Percentiles rank a stretch among this genome's conserved stretches.
Evolutionary conservation across 139 green algal genomes (phyloP).

Genomic region (Eudorina sp.): DNA sequence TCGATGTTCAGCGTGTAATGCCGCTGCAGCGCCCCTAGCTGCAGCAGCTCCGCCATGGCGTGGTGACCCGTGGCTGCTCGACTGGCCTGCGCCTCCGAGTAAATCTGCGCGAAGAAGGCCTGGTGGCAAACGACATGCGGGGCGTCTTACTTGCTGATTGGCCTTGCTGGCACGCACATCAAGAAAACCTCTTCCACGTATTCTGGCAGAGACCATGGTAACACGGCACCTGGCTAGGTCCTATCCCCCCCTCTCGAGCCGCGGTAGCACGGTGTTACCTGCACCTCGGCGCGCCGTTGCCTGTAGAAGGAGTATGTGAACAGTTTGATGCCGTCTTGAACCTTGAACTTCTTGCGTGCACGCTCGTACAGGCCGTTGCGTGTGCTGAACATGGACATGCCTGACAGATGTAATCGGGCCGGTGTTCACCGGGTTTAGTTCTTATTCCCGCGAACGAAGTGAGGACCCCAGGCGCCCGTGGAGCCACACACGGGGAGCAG

Average conservation of each 20-base stretch:
- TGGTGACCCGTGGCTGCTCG: slow-evolving; percentile 65
- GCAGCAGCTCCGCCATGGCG: slow-evolving; percentile 64
- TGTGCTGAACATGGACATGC: slow-evolving; percentile 94
- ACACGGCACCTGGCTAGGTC: too few species aligned
- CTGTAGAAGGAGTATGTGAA: slow-evolving; percentile 93
- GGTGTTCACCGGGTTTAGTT: neutral
- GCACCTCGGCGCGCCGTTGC: slow-evolving; percentile 65
- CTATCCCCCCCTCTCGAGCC: too few species aligned
- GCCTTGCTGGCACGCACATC: too few species aligned
- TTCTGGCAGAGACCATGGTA: too few species aligned
- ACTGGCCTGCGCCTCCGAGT: slow-evolving; percentile 74
- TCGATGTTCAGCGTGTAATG: slow-evolving; percentile 98
- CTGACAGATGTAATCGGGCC: slow-evolving; percentile 50
- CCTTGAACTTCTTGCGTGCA: slow-evolving; percentile 79
- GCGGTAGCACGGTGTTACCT: too few species aligned
- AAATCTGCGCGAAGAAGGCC: slow-evolving; percentile 91
- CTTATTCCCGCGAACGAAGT: too few species aligned
- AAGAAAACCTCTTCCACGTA: too few species aligned
- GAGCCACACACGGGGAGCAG: neutral
- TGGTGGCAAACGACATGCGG: slow-evolving; percentile 43
- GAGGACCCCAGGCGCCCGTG: neutral
- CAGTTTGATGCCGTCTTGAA: slow-evolving; percentile 88
- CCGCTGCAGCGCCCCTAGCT: slow-evolving; percentile 72
- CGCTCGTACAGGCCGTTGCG: slow-evolving; percentile 90
- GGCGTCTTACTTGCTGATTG: too few species aligned